phyloP scores from a whole-genome alignment of 768 basidiomycete genomes.

The Paxillus rubicundulus region DNA sequence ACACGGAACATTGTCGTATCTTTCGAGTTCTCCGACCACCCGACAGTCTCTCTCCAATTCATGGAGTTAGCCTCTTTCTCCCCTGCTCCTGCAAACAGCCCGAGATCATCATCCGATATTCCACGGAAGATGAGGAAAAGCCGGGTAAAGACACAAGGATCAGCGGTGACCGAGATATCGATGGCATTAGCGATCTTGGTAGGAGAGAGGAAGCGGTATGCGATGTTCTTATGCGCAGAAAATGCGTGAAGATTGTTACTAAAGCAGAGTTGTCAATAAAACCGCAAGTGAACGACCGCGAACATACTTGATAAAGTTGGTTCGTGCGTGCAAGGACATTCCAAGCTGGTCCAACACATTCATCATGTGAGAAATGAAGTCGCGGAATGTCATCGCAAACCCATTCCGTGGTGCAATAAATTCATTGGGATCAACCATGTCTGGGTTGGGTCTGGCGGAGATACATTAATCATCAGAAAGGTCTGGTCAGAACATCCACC shows the following conservation, averaged over 20 bases:
- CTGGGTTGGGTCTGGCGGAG: conserved; percentile 65
- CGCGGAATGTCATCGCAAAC: conserved; percentile 78
- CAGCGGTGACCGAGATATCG: conserved; percentile 79
- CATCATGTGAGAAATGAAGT: conserved; percentile 79
- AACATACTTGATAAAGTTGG: conserved; percentile 75
- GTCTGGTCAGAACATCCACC: conserved; percentile 26
- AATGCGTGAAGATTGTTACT: conserved; percentile 79
- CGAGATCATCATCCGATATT: conserved; percentile 74
- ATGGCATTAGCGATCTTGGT: conserved; percentile 80
- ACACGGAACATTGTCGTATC: conserved; percentile 73
- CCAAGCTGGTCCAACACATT: conserved; percentile 83
- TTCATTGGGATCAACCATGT: conserved; percentile 73
- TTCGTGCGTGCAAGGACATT: conserved; percentile 78
- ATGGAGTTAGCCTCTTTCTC: conserved; percentile 82
- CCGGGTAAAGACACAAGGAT: conserved; percentile 79
- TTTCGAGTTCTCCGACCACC: conserved; percentile 80
- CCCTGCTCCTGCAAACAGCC: conserved; percentile 70
- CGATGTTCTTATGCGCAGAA: conserved; percentile 78
- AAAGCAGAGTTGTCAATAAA: conserved; percentile 4
- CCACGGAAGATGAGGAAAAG: conserved; percentile 87
- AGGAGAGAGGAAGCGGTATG: conserved; percentile 84
- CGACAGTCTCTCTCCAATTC: conserved; percentile 80
- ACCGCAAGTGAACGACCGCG: background rate
- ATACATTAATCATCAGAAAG: background rate
- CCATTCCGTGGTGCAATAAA: conserved; percentile 81